Conservation (phyloP, 306 rosid species). For the Lagenaria siceraria region DNA sequence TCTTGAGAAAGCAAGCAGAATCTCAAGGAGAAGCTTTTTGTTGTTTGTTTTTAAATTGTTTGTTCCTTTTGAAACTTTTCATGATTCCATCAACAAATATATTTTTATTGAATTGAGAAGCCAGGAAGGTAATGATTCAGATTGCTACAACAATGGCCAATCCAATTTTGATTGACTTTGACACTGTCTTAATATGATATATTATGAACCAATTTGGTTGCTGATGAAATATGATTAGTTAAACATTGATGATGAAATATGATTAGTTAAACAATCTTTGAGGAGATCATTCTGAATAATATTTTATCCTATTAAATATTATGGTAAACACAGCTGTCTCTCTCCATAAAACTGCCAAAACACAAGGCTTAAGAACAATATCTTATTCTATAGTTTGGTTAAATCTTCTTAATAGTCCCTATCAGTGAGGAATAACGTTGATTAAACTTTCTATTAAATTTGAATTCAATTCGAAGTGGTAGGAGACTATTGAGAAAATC, state of each 20-base stretch:
- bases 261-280: background rate
- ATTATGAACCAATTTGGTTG: background rate
- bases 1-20: background rate
- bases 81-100: background rate
- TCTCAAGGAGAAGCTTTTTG: background rate
- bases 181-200: background rate
- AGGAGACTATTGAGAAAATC: background rate
- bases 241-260: background rate
- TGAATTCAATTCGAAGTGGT: background rate
- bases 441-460: background rate
- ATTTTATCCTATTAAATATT: background rate
- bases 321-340: background rate
- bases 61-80: background rate
- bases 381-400: background rate
- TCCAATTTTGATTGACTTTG: constrained; percentile 1
- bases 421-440: background rate
- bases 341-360: background rate
- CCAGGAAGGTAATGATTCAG: background rate
- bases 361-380: background rate
- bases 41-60: background rate
- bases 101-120: background rate
- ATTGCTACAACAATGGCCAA: background rate
- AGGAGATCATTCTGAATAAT: background rate
- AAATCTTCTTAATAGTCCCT: background rate
- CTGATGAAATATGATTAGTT: background rate